Evolutionary conservation across 106 monocot genomes (phyloP).

Genomic region (Dendrobium nobile): DNA sequence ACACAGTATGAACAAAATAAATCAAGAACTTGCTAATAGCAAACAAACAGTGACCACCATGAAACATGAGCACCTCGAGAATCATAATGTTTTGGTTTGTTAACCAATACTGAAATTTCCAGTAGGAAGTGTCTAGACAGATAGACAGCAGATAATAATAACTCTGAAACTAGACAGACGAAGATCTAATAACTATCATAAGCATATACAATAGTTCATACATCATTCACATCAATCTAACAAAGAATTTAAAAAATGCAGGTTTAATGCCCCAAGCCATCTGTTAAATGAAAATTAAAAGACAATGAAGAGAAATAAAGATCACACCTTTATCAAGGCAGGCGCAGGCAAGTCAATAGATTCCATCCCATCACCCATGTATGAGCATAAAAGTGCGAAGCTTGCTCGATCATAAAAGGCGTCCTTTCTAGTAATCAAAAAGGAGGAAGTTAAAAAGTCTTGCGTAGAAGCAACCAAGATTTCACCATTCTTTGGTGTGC

Average conservation of each 20-base stretch:
- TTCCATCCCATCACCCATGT: constrained; percentile 86
- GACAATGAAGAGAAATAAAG: not conserved
- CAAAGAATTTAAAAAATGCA: not conserved
- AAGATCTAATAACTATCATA: not conserved
- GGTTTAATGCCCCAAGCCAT: not conserved
- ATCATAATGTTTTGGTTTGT: not conserved
- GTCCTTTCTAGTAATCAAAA: constrained; percentile 90
- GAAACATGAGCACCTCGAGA: not conserved
- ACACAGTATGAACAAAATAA: not conserved
- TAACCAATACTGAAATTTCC: not conserved
- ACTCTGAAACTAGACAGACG: not conserved
- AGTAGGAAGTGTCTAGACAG: not conserved
- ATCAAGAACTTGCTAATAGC: not conserved
- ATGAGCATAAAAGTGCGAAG: constrained; percentile 87
- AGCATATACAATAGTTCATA: not conserved
- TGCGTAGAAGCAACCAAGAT: constrained; percentile 98
- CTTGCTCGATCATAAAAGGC: constrained; percentile 87
- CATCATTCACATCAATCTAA: not conserved
- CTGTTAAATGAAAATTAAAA: not conserved
- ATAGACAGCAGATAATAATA: not conserved
- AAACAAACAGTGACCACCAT: not conserved
- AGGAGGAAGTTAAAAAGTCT: constrained; percentile 95
- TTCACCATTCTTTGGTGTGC: constrained; percentile 97
- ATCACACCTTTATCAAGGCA: constrained; percentile 66
- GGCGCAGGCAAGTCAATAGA: constrained; percentile 88